These are phyloP conservation scores for Acanthamoeba sp. DNA, from an alignment of 208 protist species.

Conservation along the genomic window DNA sequence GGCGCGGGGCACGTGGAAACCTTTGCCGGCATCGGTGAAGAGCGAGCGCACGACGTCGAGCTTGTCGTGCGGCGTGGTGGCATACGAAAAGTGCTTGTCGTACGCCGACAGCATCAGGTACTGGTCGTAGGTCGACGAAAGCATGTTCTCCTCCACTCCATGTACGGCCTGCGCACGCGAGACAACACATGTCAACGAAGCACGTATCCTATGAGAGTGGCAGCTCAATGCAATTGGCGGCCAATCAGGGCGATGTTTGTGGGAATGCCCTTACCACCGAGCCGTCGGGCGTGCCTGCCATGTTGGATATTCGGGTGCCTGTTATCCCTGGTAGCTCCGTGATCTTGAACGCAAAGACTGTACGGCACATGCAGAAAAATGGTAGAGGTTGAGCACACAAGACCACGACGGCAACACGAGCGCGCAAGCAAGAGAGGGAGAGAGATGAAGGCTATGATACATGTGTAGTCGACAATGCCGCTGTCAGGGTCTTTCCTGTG, in stretches of 20 bases:
- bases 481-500: slow-evolving; percentile 58
- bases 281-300: slow-evolving; percentile 8
- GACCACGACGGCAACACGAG: background rate
- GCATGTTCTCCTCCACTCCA: slow-evolving; percentile 82
- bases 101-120: slow-evolving; percentile 80
- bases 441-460: background rate
- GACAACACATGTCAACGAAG: no score
- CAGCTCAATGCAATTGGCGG: no score
- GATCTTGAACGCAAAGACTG: slow-evolving; percentile 14
- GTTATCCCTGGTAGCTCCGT: background rate
- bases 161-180: slow-evolving; percentile 72
- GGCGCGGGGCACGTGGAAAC: no score
- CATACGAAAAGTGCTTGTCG: slow-evolving; percentile 59
- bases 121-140: slow-evolving; percentile 67
- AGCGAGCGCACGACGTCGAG: slow-evolving; percentile 57
- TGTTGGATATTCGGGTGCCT: background rate
- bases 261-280: slow-evolving; percentile 21
- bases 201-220: no score
- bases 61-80: slow-evolving; percentile 62
- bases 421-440: background rate
- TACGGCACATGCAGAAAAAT: no score
- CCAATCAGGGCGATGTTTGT: no score
- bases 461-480: slow-evolving; percentile 8
- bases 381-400: no score
- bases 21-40: slow-evolving; percentile 75